A percentile compares a stretch with the other conserved stretches of the same genome.
These are phyloP conservation scores for Daldinia vernicosa DNA, from an alignment of 495 filamentous ascomycete species.

Conservation along the genomic window DNA sequence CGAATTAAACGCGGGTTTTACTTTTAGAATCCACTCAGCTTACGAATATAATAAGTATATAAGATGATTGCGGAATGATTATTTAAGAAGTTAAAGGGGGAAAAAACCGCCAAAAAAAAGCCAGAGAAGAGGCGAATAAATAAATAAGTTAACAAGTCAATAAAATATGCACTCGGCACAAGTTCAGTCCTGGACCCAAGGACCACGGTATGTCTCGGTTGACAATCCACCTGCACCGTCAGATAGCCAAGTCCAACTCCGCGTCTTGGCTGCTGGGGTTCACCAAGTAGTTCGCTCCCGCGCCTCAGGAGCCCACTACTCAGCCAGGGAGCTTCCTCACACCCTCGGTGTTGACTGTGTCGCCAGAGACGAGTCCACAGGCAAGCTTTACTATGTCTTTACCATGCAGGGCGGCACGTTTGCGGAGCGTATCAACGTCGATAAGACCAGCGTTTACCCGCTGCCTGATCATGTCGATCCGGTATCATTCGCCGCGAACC, in stretches of 20 bases:
- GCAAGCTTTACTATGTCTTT: slow-evolving; percentile 53
- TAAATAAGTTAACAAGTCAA: not conserved
- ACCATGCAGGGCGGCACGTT: slow-evolving; percentile 46
- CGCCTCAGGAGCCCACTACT: slow-evolving; percentile 55
- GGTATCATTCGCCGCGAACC: slow-evolving; percentile 52
- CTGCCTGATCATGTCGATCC: slow-evolving; percentile 52
- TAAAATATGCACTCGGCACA: slow-evolving; percentile 36
- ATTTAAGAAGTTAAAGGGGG: not conserved
- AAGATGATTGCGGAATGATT: not conserved
- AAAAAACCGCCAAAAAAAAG: too few species aligned
- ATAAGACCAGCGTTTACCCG: slow-evolving; percentile 39
- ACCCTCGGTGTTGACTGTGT: slow-evolving; percentile 54
- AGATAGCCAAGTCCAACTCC: slow-evolving; percentile 42
- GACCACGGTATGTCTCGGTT: slow-evolving; percentile 32
- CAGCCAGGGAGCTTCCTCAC: slow-evolving; percentile 49
- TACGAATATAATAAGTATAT: not conserved
- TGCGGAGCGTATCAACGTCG: slow-evolving; percentile 52
- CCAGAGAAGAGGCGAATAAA: not conserved
- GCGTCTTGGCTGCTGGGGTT: slow-evolving; percentile 51
- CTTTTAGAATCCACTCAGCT: not conserved
- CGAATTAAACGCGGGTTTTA: slow-evolving; percentile 10
- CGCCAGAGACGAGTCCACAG: slow-evolving; percentile 43
- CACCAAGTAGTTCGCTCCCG: slow-evolving; percentile 57
- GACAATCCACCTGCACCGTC: slow-evolving; percentile 40
- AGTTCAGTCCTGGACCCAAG: slow-evolving; percentile 43